Base-by-base conservation (phyloP, 345 rosid species). In the Populus davidiana region DNA sequence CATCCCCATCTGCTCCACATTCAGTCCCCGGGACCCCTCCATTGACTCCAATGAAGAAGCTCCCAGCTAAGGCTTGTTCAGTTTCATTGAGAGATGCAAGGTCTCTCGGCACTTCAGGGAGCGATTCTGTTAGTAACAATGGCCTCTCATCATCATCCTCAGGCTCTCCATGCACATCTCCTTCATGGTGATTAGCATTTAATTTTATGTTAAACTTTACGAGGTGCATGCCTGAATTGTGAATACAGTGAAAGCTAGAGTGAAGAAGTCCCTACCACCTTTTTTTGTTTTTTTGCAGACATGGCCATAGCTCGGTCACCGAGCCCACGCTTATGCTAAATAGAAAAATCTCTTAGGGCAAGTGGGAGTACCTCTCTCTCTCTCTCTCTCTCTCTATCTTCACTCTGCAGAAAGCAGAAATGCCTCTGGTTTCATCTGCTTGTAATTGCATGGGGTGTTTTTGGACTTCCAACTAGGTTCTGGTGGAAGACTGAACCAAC, bases 1-100 rank as follows among this genome's bases (percentile, higher is more conserved):
- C 72, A 38, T 49, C 81, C 14, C 65, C 70, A 0, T 49, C 80
- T 21, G n/a, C 77, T 27, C 47, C 31, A 21, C 56, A 56, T 2
- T 80, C 89, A 47, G 52, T 50, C 13, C 76, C 77, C 1, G 33
- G 10, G 41, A 92, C 93, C 6, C 94, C 98, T 44, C 93, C 90
- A 23, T 84, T 94, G 86, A 86, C 90, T 62, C 95, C 98, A 20
- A 93, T 91, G 97, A 91, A 93, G 88, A 85, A 87, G 82, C 92
- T 93, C 6, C 98, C 94, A 29, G 89, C 89, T 6, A 83, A 87
- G 78, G 95, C 97, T 65, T 86, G 92, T 61, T 93, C 97, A 44
- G 90, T 93, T 73, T 85, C 97, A n/a, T 75, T 91, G 39, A 84
- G 87, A 78, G 87, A 89, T 73, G 86, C 84, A 0, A 81, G 85